These are phyloP conservation scores for Lepiota venenata DNA, from an alignment of 768 basidiomycete genomes.

Conservation along the genomic window DNA sequence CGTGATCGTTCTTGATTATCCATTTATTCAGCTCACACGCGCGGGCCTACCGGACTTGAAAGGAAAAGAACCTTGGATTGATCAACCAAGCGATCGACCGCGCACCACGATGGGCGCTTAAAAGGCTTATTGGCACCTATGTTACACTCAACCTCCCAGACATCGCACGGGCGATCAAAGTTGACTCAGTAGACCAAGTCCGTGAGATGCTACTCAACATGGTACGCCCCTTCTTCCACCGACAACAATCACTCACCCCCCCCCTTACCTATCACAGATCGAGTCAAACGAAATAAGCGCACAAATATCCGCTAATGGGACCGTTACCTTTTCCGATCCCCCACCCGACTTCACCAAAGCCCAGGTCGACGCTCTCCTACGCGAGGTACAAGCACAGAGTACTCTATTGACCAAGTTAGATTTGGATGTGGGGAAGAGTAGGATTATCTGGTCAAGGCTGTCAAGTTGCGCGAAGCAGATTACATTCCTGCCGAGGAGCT, in stretches of 20 bases:
- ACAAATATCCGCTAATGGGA: slow-evolving; percentile 60
- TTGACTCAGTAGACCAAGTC: slow-evolving; percentile 51
- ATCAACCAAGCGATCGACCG: slow-evolving; percentile 61
- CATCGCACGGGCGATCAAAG: slow-evolving; percentile 55
- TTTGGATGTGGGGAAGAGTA: slow-evolving; percentile 55
- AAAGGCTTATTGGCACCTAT: slow-evolving; percentile 80
- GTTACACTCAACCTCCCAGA: slow-evolving; percentile 72
- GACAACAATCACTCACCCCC: background rate
- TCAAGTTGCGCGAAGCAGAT: slow-evolving; percentile 10
- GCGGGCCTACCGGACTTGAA: background rate
- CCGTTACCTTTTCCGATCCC: slow-evolving; percentile 72
- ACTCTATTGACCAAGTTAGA: slow-evolving; percentile 47
- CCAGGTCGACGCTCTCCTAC: slow-evolving; percentile 59
- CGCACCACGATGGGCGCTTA: slow-evolving; percentile 75
- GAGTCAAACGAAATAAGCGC: slow-evolving; percentile 69
- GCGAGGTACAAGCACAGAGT: slow-evolving; percentile 52
- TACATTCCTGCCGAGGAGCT: background rate
- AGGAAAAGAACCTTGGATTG: slow-evolving; percentile 77
- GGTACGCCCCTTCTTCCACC: slow-evolving; percentile 36
- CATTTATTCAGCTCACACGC: background rate
- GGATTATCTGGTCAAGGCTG: slow-evolving; percentile 71
- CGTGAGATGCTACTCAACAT: slow-evolving; percentile 64
- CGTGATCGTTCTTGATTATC: slow-evolving; percentile 15
- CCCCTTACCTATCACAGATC: slow-evolving; percentile 49
- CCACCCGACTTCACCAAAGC: slow-evolving; percentile 53